Evolutionary conservation across 805 yeast species (phyloP).

Genomic region (Candida stauntonica): DNA sequence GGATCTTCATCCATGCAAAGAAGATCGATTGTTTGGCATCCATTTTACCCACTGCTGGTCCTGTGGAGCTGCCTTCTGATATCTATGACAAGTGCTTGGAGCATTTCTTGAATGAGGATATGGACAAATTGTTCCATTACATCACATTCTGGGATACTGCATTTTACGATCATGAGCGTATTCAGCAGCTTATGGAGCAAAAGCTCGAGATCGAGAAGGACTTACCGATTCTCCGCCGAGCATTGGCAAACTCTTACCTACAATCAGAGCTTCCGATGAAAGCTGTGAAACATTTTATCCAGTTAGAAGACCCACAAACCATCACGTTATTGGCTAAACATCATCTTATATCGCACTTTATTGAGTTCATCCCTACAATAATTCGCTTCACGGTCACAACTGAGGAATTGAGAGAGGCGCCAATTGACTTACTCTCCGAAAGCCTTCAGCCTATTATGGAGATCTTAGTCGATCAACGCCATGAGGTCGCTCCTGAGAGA

Average conservation of each 20-base stretch:
- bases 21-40: conserved; percentile 45
- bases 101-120: conserved; percentile 15
- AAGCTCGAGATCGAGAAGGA: conserved; percentile 33
- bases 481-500: conserved; percentile 53
- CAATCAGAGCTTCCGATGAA: conserved; percentile 51
- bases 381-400: conserved; percentile 38
- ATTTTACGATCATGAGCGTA: conserved; percentile 42
- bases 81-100: conserved; percentile 45
- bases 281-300: conserved; percentile 63
- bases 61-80: conserved; percentile 30
- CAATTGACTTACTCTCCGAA: conserved; percentile 26
- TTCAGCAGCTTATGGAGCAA: conserved; percentile 41
- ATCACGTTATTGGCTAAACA: conserved; percentile 55
- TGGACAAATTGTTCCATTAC: conserved; percentile 36
- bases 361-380: conserved; percentile 47
- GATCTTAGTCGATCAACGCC: conserved; percentile 58
- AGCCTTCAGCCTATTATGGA: conserved; percentile 42
- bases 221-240: conserved; percentile 34
- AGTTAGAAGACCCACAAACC: conserved; percentile 48
- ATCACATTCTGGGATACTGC: conserved; percentile 54
- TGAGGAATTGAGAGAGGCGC: conserved; percentile 35
- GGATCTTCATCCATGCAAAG: conserved; percentile 44
- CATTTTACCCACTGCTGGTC: conserved; percentile 45
- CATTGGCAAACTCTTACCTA: conserved; percentile 51
- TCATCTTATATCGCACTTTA: conserved; percentile 54